Evolutionary conservation across 129 eudicot genomes (phyloP).

Genomic region (Artemisia annua): DNA sequence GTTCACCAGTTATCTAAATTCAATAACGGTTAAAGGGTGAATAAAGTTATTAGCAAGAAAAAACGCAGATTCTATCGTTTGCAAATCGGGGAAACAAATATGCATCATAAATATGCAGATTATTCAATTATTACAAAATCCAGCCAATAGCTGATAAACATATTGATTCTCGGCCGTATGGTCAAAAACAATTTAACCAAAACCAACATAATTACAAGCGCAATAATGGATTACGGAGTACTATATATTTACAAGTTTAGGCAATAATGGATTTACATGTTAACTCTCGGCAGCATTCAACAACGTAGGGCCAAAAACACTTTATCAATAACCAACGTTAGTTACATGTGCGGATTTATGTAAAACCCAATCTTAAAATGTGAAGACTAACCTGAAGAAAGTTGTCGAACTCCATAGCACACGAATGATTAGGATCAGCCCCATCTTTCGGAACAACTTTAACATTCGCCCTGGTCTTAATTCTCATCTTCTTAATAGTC

Average conservation of each 20-base stretch:
- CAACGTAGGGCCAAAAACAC: too few species aligned
- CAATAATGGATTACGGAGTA: too few species aligned
- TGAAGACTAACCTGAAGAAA: slow-evolving; percentile 63
- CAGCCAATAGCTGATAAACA: too few species aligned
- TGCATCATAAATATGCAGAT: too few species aligned
- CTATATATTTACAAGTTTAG: too few species aligned
- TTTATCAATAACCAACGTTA: too few species aligned
- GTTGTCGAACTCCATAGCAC: slow-evolving; percentile 95
- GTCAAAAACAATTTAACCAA: not conserved
- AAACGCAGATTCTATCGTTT: not conserved
- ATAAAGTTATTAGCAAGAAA: slow-evolving; percentile 9
- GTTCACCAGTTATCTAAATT: slow-evolving; percentile 76
- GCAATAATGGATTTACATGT: too few species aligned
- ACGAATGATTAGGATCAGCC: slow-evolving; percentile 75
- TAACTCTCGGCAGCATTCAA: too few species aligned
- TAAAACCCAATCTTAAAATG: not conserved
- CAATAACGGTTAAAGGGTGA: not conserved
- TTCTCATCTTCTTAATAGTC: slow-evolving; percentile 79
- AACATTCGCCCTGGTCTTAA: slow-evolving; percentile 65
- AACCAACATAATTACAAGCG: not conserved
- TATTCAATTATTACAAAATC: too few species aligned
- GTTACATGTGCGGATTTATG: not conserved
- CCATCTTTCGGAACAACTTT: slow-evolving; percentile 74
- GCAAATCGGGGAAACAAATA: not conserved
- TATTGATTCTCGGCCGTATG: too few species aligned